phyloP scores from a whole-genome alignment of 495 filamentous ascomycete genomes.

The Penicillium canariense region DNA sequence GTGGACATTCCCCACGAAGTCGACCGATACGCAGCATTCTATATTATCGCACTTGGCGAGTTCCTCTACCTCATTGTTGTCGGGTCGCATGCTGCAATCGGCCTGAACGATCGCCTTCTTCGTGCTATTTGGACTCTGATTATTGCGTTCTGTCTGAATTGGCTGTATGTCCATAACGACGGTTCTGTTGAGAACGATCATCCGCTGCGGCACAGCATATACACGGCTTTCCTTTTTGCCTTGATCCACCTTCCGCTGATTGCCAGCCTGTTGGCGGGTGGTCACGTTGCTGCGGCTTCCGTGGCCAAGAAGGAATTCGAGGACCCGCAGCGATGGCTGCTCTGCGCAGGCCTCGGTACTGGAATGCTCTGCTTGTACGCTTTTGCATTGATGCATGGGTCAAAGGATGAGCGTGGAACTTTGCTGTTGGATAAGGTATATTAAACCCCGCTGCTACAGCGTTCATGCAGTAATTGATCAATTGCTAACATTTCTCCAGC shows the following conservation, averaged over 20 bases:
- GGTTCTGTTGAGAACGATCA: constrained; percentile 33
- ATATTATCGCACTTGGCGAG: constrained; percentile 50
- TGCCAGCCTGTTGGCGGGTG: constrained; percentile 38
- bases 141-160: constrained; percentile 48
- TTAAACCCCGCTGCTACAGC: not conserved
- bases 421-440: constrained; percentile 32
- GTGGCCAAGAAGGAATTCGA: constrained; percentile 24
- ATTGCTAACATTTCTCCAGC: constrained; percentile 15
- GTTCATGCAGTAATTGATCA: not conserved
- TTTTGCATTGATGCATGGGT: constrained; percentile 33
- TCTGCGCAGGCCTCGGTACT: constrained; percentile 36
- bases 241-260: constrained; percentile 40
- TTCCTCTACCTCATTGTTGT: constrained; percentile 46
- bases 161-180: constrained; percentile 42
- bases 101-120: constrained; percentile 34
- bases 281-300: constrained; percentile 36
- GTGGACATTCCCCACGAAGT: constrained; percentile 47
- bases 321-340: constrained; percentile 34
- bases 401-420: constrained; percentile 26
- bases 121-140: constrained; percentile 43
- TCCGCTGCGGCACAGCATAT: constrained; percentile 34
- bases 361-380: constrained; percentile 38
- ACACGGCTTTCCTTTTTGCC: constrained; percentile 34
- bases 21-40: constrained; percentile 49
- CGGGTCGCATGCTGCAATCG: constrained; percentile 35